Evolutionary conservation across 169 alveolate genomes (phyloP), one percentile per base, ranked within the genome.

Genomic region (Plasmodium gaboni): DNA sequence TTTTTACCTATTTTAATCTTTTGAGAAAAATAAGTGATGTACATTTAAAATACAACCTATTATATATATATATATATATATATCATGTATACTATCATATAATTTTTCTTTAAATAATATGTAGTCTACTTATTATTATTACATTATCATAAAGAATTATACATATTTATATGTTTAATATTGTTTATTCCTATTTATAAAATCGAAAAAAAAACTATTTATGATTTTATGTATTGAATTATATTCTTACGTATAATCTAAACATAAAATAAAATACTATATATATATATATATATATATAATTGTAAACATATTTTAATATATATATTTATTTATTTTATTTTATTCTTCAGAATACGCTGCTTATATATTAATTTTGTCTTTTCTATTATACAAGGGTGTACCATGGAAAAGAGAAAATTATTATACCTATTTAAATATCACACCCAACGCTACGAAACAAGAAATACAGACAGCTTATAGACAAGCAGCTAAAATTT

Each of bases 381-480:
- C 90, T 48, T 80, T 80, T 53, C 12, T 80, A 57, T 24, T 80
- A 68, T 80, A 80, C 61, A 80, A 80, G 72, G 90, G 90, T 24
- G 50, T 80, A 67, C 90, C 90, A 42, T 80, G 90, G 90, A 80
- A 80, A 4, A 80, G 90, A 46, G 90, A 80, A 2, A 80, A 80
- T 65, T 80, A 48, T 24, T 80, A 80, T 60, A 48, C 71, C 7
- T 80, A 80, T 46, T 68, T 80, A 50, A 80, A 68, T 53, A 55
- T 80, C 51, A 67, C 73, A 7, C 90, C 90, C 12, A 80, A 80
- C 53, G 90, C 90, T 17, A 80, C 90, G 50, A 80, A 80, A 48
- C 90, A 80, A 46, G 90, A 80, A 53, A 80, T 80, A 26, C 90
- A 80, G 50, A 80, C 90, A 48, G 90, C 90, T 19, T 80, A 80